Evolutionary conservation across 208 protist species (phyloP), one percentile per base, ranked within the genome.

Genomic region (Acanthamoeba royreba): DNA sequence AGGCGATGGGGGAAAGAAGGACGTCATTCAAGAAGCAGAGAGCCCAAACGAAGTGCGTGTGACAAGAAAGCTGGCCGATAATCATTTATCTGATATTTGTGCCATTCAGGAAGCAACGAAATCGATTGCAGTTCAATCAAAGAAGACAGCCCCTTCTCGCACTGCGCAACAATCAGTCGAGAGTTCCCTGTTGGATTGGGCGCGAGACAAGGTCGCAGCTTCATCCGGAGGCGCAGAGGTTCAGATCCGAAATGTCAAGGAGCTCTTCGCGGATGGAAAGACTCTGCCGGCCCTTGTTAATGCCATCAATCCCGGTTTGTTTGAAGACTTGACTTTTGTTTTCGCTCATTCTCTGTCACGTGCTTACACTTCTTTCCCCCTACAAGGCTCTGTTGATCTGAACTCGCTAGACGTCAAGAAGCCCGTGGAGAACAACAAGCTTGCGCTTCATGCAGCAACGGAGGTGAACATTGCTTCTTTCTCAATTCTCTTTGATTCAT

Each of bases 391-490:
- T 22, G 74, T 85, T 22, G 74, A 85, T 33, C 28, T 85, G 74
- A 46, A 85, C 43, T 40, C 74, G 42, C 74, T 85, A 13, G 74
- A 85, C 43, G 43, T 85, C 74, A 85, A 85, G 74, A 22, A 19
- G 74, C 74, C 74, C 40, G 17, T 85, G 28, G 74, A 85, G 0
- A 85, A 85, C 74, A 85, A 85, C 74, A 85, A 85, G 43, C 74
- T 85, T 33, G 74, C 74, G 0, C 43, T 85, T 19, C 74, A 45
- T 45, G 74, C 25, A 4, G 74, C 74, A 1, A 85, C 74, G 1
- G 74, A 85, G 74, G 42, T 47, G 7, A 66, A 31, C 61, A 17
- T n/a, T 58, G 49, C 49, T 13, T n/a, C 22, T 58, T 13, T 13
- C 22, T 58, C 49, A 22, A 13, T 22, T 22, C 49, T 58, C 49